Evolutionary conservation across 1,139 yeast species (phyloP).

Genomic region (Yamadazyma triangularis): DNA sequence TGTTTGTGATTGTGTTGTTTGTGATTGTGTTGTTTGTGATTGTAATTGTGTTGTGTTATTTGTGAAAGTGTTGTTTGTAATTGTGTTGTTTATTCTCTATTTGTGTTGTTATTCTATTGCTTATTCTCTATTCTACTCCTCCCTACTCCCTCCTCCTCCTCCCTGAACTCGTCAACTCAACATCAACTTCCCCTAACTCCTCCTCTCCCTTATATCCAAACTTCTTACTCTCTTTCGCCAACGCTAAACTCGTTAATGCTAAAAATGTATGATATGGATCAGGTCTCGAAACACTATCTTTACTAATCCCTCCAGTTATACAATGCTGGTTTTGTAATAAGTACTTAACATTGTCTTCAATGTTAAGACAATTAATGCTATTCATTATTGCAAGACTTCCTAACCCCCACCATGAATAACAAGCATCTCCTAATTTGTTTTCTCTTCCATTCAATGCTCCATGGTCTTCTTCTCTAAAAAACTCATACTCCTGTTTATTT

Average conservation of each 20-base stretch:
- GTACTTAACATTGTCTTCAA: slow-evolving; percentile 35
- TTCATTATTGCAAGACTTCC: slow-evolving; percentile 52
- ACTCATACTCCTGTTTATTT: slow-evolving; percentile 10
- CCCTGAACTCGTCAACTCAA: slow-evolving; percentile 28
- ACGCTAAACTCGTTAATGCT: slow-evolving; percentile 53
- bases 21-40: too few species aligned
- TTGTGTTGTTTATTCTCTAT: too few species aligned
- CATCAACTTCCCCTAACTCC: slow-evolving; percentile 20
- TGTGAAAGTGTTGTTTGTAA: too few species aligned
- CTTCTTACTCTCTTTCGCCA: slow-evolving; percentile 24
- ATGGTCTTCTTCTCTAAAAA: slow-evolving; percentile 25
- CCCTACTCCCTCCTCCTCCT: too few species aligned
- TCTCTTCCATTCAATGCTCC: slow-evolving; percentile 91
- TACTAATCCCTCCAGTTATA: slow-evolving; percentile 80
- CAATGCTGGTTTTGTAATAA: slow-evolving; percentile 62
- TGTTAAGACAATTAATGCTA: slow-evolving; percentile 30
- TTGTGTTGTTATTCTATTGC: too few species aligned
- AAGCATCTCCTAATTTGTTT: slow-evolving; percentile 82
- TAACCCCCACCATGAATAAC: slow-evolving; percentile 87
- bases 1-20: too few species aligned
- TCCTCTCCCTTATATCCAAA: slow-evolving; percentile 11
- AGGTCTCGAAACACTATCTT: slow-evolving; percentile 56
- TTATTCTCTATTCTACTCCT: too few species aligned
- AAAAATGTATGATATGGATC: slow-evolving; percentile 68
- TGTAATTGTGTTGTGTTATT: too few species aligned